Percentiles rank a stretch among this genome's conserved stretches.
phyloP scores from a whole-genome alignment of 2,329 filamentous ascomycete genomes.

The Chrysoporthe austroafricana region DNA sequence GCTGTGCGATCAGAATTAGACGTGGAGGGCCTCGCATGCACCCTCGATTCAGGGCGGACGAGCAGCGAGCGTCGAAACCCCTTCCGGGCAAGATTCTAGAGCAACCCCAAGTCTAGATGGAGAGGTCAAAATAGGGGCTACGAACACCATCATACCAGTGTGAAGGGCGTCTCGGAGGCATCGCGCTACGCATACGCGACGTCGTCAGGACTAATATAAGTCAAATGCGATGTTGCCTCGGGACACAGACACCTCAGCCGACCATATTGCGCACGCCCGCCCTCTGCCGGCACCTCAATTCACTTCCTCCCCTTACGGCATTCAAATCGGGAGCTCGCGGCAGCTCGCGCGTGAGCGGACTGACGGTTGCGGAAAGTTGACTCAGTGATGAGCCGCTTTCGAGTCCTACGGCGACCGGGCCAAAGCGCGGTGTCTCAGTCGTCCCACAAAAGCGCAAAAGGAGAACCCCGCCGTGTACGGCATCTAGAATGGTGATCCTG shows the following conservation, averaged over 20 bases:
- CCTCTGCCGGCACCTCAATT: neutral
- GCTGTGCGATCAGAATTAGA: neutral
- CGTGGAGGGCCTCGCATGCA: neutral
- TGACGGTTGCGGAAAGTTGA: slow-evolving; percentile 1
- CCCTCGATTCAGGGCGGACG: neutral
- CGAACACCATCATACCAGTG: neutral
- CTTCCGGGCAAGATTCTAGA: neutral
- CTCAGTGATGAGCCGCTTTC: neutral
- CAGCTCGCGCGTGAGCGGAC: neutral
- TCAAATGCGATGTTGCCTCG: neutral
- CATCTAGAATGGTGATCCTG: neutral
- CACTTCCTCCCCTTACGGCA: neutral
- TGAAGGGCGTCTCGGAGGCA: neutral
- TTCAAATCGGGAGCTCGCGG: neutral
- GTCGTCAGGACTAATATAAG: neutral
- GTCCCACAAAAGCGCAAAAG: slow-evolving; percentile 3
- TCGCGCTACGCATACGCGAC: neutral
- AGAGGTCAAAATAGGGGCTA: neutral
- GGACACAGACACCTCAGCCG: neutral
- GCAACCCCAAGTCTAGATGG: too few species aligned
- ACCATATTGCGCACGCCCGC: neutral
- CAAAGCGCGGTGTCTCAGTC: neutral
- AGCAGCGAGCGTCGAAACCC: neutral
- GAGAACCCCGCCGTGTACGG: neutral
- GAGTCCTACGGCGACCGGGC: neutral